Evolutionary conservation across 2,329 filamentous ascomycete genomes (phyloP), one percentile per base, ranked within the genome.

Genomic region (Monosporascus ibericus): DNA sequence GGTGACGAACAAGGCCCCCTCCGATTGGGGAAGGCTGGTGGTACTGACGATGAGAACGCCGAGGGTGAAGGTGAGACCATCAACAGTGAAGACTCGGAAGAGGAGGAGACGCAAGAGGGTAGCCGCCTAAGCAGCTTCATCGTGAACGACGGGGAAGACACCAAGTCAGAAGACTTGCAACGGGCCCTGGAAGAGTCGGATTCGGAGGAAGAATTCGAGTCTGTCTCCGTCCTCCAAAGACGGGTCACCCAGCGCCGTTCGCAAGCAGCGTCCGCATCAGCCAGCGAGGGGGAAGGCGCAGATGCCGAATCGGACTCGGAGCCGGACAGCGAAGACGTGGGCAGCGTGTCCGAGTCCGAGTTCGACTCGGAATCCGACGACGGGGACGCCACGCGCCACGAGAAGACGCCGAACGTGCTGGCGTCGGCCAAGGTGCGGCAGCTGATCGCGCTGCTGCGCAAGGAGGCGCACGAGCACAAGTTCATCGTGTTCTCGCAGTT

Each of bases 401-500:
- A 75, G 49, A 73, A 75, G 27, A 74, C 77, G 24, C 73, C 76
- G 6, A 73, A 75, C 27, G 76, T 87, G 36, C 74, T 82, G 25
- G 80, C 84, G 2, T 99, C 94, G 0, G 92, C 94, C 62, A 99
- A 99, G 74, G 95, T 99, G 63, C 85, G 87, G 44, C 85, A 94
- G 61, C 79, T 97, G 20, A 81, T 95, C 64, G 78, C 84, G 55
- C 88, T 99, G 49, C 81, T 99, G 8, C 81, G 85, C 58, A 82
- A 82, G 44, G 94, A 99, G 69, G 85, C 85, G 0, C 75, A 79
- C 2, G 78, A 90, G 54, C 90, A 96, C 78, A 99, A 99, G 68
- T 95, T 96, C 66, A 99, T 99, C 63, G 91, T 99, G 58, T 99
- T 99, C 72, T 96, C 91, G 1, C 90, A 97, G 64, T 99, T 99